Conservation (phyloP, 2,329 filamentous ascomycete genomes). For the Teratosphaeria zuluensis region DNA sequence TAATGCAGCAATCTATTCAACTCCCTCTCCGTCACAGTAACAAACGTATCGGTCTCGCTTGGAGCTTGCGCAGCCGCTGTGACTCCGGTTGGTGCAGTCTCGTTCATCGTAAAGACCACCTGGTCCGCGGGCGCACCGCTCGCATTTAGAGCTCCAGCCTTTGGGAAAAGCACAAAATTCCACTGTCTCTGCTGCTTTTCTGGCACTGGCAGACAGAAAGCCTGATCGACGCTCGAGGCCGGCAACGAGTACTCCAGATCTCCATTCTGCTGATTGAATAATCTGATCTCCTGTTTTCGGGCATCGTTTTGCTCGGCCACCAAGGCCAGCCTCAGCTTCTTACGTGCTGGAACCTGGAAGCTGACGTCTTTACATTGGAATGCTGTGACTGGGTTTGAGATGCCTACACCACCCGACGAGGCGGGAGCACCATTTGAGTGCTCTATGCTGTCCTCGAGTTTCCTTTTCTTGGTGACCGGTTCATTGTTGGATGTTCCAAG, state of each 20-base stretch:
- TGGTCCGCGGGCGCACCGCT: constrained; percentile 37
- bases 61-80: constrained; percentile 27
- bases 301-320: constrained; percentile 23
- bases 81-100: constrained; percentile 35
- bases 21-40: constrained; percentile 32
- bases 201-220: constrained; percentile 53
- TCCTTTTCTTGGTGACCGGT: constrained; percentile 37
- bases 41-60: constrained; percentile 37
- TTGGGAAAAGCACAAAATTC: constrained; percentile 52
- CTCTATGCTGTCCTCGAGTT: constrained; percentile 33
- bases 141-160: constrained; percentile 34
- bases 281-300: constrained; percentile 15
- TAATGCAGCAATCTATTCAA: constrained; percentile 41
- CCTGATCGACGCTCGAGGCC: constrained; percentile 45
- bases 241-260: constrained; percentile 35
- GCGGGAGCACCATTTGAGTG: constrained; percentile 6
- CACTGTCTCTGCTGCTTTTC: constrained; percentile 55
- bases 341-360: constrained; percentile 53
- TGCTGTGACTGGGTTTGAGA: background rate
- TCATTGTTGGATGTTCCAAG: constrained; percentile 1
- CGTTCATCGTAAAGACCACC: constrained; percentile 51
- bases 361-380: constrained; percentile 47
- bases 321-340: constrained; percentile 54
- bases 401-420: background rate
- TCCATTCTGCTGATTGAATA: constrained; percentile 17